Evolutionary conservation across 495 filamentous ascomycete genomes (phyloP), one percentile per base, ranked within the genome.

Genomic region (Glonium stellatum): DNA sequence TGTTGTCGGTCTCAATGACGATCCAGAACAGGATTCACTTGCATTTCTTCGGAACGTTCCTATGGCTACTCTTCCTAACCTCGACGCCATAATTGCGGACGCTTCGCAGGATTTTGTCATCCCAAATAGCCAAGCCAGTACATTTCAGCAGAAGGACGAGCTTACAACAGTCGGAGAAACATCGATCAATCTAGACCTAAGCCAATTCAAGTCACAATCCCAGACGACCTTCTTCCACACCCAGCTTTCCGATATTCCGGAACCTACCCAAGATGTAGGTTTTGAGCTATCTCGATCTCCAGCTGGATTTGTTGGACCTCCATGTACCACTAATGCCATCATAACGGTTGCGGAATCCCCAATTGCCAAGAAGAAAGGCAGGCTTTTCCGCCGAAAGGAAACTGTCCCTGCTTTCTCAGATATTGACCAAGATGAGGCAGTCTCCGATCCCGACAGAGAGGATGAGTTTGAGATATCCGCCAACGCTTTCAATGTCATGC

Each of bases 241-340:
- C 1, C 82, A 90, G 59, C 72, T 77, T 31, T 84, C 80, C 4
- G 78, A 83, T 48, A 68, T 83, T 50, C 83, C 90, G 4, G 87
- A 95, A 58, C 87, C 87, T 0, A 95, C 90, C 4, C 92, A 96
- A 64, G 92, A 97, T 71, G 78, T 78, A 35, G 92, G 92, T 0
- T 95, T 95, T 68, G 76, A 77, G 0, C 68, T 80, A 19, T 80
- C 80, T n/a, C 79, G 78, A 12, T 82, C 81, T 50, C 78, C 80
- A 44, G 75, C 72, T 22, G 77, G 52, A 67, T 76, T 61, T 25
- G 78, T 78, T 1, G 75, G 78, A 0, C 86, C 87, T 6, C 76
- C 76, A 1, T 90, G 87, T 0, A 93, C 89, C 0, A 75, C 84
- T 0, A 86, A 87, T 23, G 92, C 89, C 0, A 66, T 84, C 5